Base-by-base conservation (phyloP, 176 grass and related monocot genomes). In the Hsuehochloa calcarea region DNA sequence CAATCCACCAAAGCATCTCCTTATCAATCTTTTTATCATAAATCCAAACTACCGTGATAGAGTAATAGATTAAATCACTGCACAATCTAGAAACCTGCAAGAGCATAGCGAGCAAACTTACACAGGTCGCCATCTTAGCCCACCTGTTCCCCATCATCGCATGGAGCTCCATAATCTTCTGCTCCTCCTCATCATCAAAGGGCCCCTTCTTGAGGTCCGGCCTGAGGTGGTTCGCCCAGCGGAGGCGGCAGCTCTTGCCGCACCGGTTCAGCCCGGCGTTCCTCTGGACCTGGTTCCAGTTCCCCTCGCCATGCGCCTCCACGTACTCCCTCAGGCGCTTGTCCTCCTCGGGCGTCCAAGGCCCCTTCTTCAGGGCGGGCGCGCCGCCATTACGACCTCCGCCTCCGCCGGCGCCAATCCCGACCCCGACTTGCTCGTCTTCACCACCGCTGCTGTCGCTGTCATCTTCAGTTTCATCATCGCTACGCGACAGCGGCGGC, bases 201-300 rank as follows among this genome's bases (percentile, higher is more conserved):
- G 92, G 88, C 4, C 84, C 92, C 74, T 97, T 91, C 77, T 92
- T 97, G 46, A 97, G 89, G 68, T 94, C 46, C 10, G 92, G 90
- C 82, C 84, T 90, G 65, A 97, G 92, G 72, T 97, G 95, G 72
- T 97, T 97, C 0, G 88, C 60, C 95, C 95, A 97, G 70, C 95
- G 88, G 46, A 97, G 95, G 49, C 95, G 90, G 72, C 95, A 97
- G 46, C 95, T 97, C 89, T 94, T 97, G 78, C 95, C 95, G 77
- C 92, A 97, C 13, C 95, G 82, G 63, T 80, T 90, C 68, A 94
- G 77, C 29, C 90, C 81, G 0, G 95, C 83, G 68, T 94, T 89
- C 55, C 86, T 87, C 88, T 89, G 92, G 12, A 94, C 88, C 47
- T 72, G 74, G 20, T 94, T 97, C 95, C 92, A 97, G 75, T 89